These are phyloP conservation scores for Termitomyces sp. DNA, from an alignment of 768 basidiomycete species.

Conservation along the genomic window DNA sequence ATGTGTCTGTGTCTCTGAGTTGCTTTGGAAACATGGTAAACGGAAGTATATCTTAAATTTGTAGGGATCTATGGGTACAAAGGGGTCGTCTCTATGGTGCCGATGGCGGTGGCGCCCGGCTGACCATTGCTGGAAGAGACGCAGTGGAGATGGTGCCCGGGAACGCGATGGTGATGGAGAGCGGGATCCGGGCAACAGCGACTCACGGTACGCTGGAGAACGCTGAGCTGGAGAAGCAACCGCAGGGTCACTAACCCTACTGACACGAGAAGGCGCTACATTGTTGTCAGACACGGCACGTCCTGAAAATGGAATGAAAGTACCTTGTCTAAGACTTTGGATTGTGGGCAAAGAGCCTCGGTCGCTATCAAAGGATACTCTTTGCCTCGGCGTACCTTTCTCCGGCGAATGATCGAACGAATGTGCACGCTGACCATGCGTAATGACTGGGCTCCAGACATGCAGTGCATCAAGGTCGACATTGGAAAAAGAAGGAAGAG, in stretches of 20 bases:
- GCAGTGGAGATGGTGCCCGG: constrained; percentile 47
- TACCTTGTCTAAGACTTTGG: constrained; percentile 36
- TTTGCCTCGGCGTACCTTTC: constrained; percentile 41
- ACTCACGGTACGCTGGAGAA: constrained; percentile 20
- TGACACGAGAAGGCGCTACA: constrained; percentile 24
- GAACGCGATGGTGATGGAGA: constrained; percentile 41
- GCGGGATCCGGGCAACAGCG: constrained; percentile 27
- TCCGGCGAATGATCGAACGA: constrained; percentile 32
- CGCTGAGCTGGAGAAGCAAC: constrained; percentile 26
- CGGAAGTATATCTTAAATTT: constrained; percentile 22
- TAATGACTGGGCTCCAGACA: constrained; percentile 12
- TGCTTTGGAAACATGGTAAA: constrained; percentile 7
- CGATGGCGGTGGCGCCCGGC: constrained; percentile 40
- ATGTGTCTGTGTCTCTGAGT: constrained; percentile 1
- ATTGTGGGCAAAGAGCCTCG: constrained; percentile 32
- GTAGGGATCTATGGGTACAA: constrained; percentile 53
- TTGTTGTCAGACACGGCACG: neutral
- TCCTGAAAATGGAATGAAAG: neutral
- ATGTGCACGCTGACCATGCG: constrained; percentile 15
- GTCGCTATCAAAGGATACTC: constrained; percentile 54
- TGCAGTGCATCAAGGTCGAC: constrained; percentile 20
- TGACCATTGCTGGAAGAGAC: constrained; percentile 49
- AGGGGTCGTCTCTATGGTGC: constrained; percentile 43
- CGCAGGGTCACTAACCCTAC: constrained; percentile 27
- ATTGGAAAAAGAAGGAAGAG: constrained; percentile 34